phyloP scores from a whole-genome alignment of 148 eudicot genomes.

The Tetragonia tetragonoides region DNA sequence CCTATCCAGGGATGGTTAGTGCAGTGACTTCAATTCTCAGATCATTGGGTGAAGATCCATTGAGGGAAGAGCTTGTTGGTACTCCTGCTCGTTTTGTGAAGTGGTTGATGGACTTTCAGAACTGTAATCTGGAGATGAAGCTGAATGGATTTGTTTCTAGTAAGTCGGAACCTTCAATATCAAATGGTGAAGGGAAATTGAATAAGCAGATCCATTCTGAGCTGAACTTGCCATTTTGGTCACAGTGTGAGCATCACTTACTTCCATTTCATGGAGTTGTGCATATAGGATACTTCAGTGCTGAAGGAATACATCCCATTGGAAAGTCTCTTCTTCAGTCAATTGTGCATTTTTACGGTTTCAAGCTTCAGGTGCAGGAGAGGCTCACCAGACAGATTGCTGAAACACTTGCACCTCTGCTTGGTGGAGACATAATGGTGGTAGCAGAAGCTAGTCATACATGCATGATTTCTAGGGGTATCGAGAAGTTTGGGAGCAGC shows the following conservation, averaged over 20 bases:
- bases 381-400: conserved; percentile 90
- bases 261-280: conserved; percentile 94
- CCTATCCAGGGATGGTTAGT: conserved; percentile 45
- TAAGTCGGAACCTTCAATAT: conserved; percentile 25
- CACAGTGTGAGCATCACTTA: conserved; percentile 93
- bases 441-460: conserved; percentile 90
- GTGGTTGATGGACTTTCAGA: conserved; percentile 74
- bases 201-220: conserved; percentile 39
- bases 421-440: conserved; percentile 82
- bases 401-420: conserved; percentile 61
- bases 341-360: conserved; percentile 78
- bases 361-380: conserved; percentile 95
- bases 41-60: conserved; percentile 80
- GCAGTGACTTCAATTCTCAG: conserved; percentile 62
- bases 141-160: conserved; percentile 46
- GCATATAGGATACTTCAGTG: conserved; percentile 63
- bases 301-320: conserved; percentile 36
- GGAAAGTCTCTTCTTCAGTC: conserved; percentile 59
- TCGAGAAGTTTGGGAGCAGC: conserved; percentile 85
- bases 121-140: conserved; percentile 55
- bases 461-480: conserved; percentile 93
- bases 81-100: conserved; percentile 68
- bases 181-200: conserved; percentile 27
- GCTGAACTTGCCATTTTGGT: conserved; percentile 72
- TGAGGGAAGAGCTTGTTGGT: conserved; percentile 65